Conservation (phyloP, 345 rosid species). For the Balakata baccata region DNA sequence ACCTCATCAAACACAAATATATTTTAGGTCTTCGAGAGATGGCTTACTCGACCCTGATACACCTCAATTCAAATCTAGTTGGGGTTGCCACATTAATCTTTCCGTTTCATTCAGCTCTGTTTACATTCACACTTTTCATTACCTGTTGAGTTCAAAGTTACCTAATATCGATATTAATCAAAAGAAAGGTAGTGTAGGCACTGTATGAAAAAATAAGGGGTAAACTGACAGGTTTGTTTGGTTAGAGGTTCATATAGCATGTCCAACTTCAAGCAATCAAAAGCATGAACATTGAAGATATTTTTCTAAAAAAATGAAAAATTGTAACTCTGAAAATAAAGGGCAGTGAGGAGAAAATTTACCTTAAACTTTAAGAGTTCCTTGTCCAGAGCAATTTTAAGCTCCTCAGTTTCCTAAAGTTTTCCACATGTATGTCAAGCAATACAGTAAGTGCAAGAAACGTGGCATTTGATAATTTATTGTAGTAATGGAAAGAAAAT, state of each 20-base stretch:
- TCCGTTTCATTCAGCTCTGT: neutral
- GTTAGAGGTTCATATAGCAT: conserved; percentile 1
- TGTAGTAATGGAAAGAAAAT: neutral
- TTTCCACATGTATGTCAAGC: conserved; percentile 19
- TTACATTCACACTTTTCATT: neutral
- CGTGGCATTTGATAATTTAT: neutral
- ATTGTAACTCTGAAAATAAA: neutral
- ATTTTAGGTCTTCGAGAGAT: neutral
- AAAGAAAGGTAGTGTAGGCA: conserved; percentile 2
- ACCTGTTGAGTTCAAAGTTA: neutral
- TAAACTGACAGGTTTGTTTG: conserved; percentile 7
- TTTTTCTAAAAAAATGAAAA: no score
- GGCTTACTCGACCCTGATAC: neutral
- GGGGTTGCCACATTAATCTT: neutral
- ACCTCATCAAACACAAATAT: neutral
- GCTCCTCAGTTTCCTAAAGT: conserved; percentile 68
- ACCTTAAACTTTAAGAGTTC: conserved; percentile 81
- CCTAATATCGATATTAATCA: neutral
- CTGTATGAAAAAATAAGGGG: neutral
- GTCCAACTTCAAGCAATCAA: neutral
- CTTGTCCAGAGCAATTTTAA: conserved; percentile 58
- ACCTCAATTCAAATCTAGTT: neutral
- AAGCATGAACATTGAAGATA: neutral
- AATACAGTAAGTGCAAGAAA: neutral
- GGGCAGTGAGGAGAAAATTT: conserved; percentile 15